Conservation (phyloP, 495 filamentous ascomycete species). For the Cercophora newfieldiana region DNA sequence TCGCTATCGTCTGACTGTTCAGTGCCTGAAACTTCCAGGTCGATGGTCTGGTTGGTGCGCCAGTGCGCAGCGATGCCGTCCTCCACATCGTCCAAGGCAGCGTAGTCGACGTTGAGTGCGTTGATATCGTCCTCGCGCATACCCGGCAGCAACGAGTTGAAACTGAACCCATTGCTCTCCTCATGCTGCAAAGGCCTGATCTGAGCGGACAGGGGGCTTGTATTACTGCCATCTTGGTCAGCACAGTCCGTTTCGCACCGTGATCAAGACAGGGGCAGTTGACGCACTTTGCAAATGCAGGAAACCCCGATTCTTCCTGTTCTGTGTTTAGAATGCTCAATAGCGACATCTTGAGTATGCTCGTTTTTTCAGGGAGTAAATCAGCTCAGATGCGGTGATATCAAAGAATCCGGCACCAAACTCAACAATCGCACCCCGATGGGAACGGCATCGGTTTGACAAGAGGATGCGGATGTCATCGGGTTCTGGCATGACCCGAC, state of each 20-base stretch:
- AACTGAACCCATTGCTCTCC: neutral
- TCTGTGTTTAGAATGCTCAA: slow-evolving; percentile 1
- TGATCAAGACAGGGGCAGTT: no score
- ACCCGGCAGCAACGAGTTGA: neutral
- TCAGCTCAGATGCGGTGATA: neutral
- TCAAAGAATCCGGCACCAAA: neutral
- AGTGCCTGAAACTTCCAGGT: neutral
- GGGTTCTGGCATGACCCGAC: neutral
- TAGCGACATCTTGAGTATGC: neutral
- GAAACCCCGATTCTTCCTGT: neutral
- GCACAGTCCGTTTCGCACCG: neutral
- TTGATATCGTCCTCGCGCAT: neutral
- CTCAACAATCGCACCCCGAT: neutral
- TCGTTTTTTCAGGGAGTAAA: neutral
- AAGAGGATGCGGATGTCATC: neutral
- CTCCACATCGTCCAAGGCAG: neutral
- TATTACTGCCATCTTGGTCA: neutral
- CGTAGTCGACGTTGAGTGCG: neutral
- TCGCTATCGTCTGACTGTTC: slow-evolving; percentile 8
- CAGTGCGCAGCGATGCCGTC: neutral
- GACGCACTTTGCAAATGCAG: neutral
- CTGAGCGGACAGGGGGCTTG: neutral
- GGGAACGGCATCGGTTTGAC: neutral
- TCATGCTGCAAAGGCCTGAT: neutral
- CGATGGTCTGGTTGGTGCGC: neutral